Base-by-base conservation (phyloP, 768 basidiomycete species). In the Hortiboletus flavorubellus region DNA sequence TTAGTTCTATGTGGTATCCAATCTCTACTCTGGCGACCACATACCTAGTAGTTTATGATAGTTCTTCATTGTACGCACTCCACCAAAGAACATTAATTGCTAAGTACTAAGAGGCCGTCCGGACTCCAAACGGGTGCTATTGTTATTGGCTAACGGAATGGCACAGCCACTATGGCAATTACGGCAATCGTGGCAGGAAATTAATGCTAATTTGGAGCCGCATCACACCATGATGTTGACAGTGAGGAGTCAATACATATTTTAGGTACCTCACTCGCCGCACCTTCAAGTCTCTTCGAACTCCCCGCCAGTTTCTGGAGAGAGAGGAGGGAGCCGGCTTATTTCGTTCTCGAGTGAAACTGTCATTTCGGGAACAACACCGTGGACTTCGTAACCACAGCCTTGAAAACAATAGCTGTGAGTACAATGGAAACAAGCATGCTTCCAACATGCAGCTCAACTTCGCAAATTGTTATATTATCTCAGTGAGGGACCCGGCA, bases 341-440 rank as follows among this genome's bases (percentile, higher is more conserved):
- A 5, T 33, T 41, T 7, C 39, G 26, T 48, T 38, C 11, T 38
- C 31, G 8, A 42, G 46, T 29, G 18, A 53, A 21, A 37, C 51
- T 51, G 46, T 56, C n/a, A 37, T 59, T 46, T 51, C 49, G 51
- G 57, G 58, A 65, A 60, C 59, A 72, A 70, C 56, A 39, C 40
- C 35, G 49, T 21, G 31, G 31, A 38, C 51, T 38, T 42, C 43
- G 61, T 62, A 49, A 58, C 60, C 60, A 70, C 62, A 60, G 66
- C 65, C 59, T 59, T 51, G 54, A 54, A 56, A 71, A 72, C 63
- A 70, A 71, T 62, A 53, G 42, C 41, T 42, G 69, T 69, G 49
- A 72, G 69, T 65, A 62, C 64, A 70, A 69, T 60, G 62, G 64
- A 64, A 51, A 64, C 55, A 64, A 67, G 58, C 67, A 64, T 51